Evolutionary conservation across 1,139 yeast species (phyloP).

Genomic region (Meyerozyma athensensis): DNA sequence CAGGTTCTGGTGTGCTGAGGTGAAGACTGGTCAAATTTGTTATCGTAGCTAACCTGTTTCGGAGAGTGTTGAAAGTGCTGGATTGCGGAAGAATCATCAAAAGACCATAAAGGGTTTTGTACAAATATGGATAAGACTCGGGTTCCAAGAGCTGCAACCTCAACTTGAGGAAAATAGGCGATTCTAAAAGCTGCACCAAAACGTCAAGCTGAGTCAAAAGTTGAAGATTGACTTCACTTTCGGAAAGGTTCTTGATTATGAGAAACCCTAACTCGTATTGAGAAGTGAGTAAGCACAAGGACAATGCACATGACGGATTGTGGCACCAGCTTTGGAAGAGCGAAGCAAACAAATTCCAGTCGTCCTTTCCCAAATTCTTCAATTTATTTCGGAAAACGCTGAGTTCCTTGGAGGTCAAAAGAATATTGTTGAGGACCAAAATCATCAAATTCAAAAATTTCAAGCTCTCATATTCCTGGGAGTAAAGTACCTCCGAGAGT

Average conservation of each 20-base stretch:
- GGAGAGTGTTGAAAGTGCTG: slow-evolving; percentile 78
- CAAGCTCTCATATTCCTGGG: slow-evolving; percentile 53
- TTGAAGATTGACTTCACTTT: slow-evolving; percentile 68
- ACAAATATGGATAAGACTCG: slow-evolving; percentile 72
- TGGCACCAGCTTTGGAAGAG: slow-evolving; percentile 91
- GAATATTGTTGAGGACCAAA: slow-evolving; percentile 80
- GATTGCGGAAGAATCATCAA: slow-evolving; percentile 95
- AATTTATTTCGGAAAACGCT: slow-evolving; percentile 64
- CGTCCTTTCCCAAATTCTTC: slow-evolving; percentile 40
- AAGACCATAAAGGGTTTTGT: slow-evolving; percentile 86
- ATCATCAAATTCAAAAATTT: slow-evolving; percentile 78
- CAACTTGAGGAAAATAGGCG: slow-evolving; percentile 86
- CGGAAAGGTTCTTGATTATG: slow-evolving; percentile 70
- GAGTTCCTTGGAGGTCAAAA: slow-evolving; percentile 86
- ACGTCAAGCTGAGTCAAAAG: slow-evolving; percentile 75
- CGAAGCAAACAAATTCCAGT: slow-evolving; percentile 67
- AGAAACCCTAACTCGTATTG: slow-evolving; percentile 85
- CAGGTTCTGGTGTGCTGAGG: slow-evolving; percentile 13
- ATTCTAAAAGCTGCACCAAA: slow-evolving; percentile 67
- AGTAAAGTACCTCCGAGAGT: slow-evolving; percentile 65
- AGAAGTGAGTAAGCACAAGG: slow-evolving; percentile 81
- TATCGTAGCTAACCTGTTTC: slow-evolving; percentile 62
- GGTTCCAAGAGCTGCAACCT: slow-evolving; percentile 87
- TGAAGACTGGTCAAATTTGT: slow-evolving; percentile 21
- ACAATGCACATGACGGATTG: slow-evolving; percentile 83